Evolutionary conservation across 2,329 filamentous ascomycete genomes (phyloP), one percentile per base, ranked within the genome.

Genomic region (Fusarium secorum): DNA sequence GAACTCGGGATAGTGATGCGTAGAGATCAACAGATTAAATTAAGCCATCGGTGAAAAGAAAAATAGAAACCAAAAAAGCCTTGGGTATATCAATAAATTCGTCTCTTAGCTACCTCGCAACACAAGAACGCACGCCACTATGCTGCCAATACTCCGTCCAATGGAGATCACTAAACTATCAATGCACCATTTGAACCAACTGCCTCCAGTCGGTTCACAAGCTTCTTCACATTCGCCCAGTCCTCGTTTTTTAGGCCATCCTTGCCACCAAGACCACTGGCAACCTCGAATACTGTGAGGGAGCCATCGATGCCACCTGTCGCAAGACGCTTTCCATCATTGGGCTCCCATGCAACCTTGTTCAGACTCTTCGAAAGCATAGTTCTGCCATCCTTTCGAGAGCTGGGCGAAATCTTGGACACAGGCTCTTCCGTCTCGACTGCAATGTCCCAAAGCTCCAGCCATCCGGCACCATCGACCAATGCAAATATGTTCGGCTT

Each of bases 401-500:
- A 78, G 73, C 89, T 92, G 2, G 94, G 94, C 55, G 89, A 89
- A 73, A 94, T 91, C 72, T 91, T 91, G 53, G 93, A 92, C 3
- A 97, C 90, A 0, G 96, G 96, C 49, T 98, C 93, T 82, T 99
- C 96, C 2, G 92, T 94, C 81, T 98, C 95, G 24, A 95, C 88
- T 17, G 93, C 95, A 55, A 99, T 88, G 78, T 99, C 97, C 93
- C 96, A 99, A 53, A 99, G 86, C 82, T 99, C 97, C 22, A 99
- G 85, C 81, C 90, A 93, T 33, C 96, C 97, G 5, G 93, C 93
- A 36, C 96, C 96, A 75, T 99, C 97, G 5, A 98, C 96, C 24
- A 97, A 89, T 3, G 93, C 94, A 81, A 99, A 99, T 13, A 99
- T 93, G 39, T 94, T 95, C 1, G 96, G 96, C 79, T 96, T 95